Evolutionary conservation across 202 grass and related monocot genomes (phyloP).

Genomic region (Bolboschoenoplectus hybrid): DNA sequence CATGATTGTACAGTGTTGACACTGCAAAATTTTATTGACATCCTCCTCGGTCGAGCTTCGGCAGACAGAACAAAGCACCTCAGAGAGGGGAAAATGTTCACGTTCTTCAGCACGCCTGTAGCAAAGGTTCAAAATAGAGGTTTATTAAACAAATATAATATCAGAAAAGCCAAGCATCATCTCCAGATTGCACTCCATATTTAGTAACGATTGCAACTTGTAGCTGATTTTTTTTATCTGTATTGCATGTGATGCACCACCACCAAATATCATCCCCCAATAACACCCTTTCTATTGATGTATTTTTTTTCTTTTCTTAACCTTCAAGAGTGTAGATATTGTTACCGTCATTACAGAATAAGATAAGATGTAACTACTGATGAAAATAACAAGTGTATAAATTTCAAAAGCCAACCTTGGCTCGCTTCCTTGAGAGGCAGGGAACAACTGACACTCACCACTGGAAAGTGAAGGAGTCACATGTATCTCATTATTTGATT

Average conservation of each 20-base stretch:
- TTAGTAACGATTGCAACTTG: neutral
- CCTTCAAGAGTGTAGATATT: neutral
- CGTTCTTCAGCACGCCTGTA: conserved; percentile 49
- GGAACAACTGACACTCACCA: conserved; percentile 1
- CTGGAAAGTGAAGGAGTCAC: neutral
- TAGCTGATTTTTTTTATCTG: neutral
- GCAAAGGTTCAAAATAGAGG: conserved; percentile 13
- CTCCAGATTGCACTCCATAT: neutral
- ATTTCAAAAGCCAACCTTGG: conserved; percentile 10
- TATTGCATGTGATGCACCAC: neutral
- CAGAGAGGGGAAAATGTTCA: conserved; percentile 40
- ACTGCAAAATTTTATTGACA: conserved; percentile 73
- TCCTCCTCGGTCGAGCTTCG: conserved; percentile 66
- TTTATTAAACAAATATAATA: conserved; percentile 18
- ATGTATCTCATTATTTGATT: conserved; percentile 22
- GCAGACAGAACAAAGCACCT: conserved; percentile 88
- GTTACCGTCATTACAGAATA: neutral
- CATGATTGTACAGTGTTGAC: conserved; percentile 79
- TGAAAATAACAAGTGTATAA: conserved; percentile 33
- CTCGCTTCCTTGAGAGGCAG: conserved; percentile 1
- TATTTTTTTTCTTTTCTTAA: neutral
- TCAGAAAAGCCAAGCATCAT: neutral
- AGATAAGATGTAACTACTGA: conserved; percentile 6
- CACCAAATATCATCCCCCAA: neutral
- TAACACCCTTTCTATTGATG: neutral